Evolutionary conservation across 345 rosid species (phyloP).

Genomic region (Heritiera littoralis): DNA sequence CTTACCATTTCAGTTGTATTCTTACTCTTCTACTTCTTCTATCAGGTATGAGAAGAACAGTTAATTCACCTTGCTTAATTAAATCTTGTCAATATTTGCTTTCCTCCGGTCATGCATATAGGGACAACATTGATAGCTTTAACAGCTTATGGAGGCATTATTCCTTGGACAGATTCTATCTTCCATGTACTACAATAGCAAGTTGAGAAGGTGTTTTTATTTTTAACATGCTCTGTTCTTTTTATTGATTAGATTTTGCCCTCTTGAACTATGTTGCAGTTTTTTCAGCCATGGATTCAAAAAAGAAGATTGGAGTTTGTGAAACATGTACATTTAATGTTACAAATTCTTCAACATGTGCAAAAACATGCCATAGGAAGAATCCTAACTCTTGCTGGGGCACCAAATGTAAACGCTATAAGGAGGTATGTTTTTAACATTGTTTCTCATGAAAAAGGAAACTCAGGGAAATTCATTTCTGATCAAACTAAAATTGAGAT

Average conservation of each 20-base stretch:
- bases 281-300: slow-evolving; percentile 85
- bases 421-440: slow-evolving; percentile 6
- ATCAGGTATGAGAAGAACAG: slow-evolving; percentile 54
- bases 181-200: background rate
- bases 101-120: no score
- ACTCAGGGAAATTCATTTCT: no score
- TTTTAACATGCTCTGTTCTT: background rate
- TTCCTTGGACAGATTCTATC: no score
- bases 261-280: slow-evolving; percentile 20
- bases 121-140: no score
- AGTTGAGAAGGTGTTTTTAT: background rate
- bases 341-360: background rate
- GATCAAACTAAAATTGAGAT: background rate
- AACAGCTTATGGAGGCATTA: no score
- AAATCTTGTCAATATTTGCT: no score
- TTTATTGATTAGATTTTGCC: background rate
- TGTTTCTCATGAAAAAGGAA: no score
- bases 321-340: slow-evolving; percentile 62
- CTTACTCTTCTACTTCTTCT: slow-evolving; percentile 71
- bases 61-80: no score
- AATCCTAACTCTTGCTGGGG: background rate
- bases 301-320: slow-evolving; percentile 65
- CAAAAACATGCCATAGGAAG: slow-evolving; percentile 1
- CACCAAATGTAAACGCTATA: slow-evolving; percentile 1
- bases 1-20: slow-evolving; percentile 50